Evolutionary conservation across 2,329 filamentous ascomycete genomes (phyloP).

Genomic region (Aspergillus flavus): DNA sequence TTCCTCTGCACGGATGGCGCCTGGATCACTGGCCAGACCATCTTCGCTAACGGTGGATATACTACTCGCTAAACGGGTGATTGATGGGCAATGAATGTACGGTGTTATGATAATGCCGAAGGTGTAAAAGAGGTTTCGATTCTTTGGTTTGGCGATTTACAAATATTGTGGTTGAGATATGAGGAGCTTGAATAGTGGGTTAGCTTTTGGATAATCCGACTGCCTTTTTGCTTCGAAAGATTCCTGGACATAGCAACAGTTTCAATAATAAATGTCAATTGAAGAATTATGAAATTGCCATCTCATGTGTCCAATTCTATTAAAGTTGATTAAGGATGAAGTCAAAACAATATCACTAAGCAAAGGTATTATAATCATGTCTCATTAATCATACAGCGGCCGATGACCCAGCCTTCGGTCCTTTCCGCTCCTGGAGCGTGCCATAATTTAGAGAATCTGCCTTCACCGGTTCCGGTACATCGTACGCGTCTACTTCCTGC

Average conservation of each 20-base stretch:
- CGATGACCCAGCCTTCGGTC: conserved; percentile 18
- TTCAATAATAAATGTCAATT: not conserved
- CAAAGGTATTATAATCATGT: conserved; percentile 1
- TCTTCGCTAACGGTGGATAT: conserved; percentile 54
- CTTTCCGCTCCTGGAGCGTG: conserved; percentile 25
- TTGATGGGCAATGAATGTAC: not conserved
- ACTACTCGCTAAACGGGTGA: conserved; percentile 42
- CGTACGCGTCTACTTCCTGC: conserved; percentile 34
- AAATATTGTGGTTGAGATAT: not conserved
- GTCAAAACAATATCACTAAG: conserved; percentile 7
- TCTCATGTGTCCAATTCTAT: not conserved
- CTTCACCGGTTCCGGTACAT: conserved; percentile 13
- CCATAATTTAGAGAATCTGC: conserved; percentile 10
- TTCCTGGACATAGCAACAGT: not conserved
- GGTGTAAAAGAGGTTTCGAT: not conserved
- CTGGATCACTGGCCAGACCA: conserved; percentile 53
- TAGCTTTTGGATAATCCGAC: not conserved
- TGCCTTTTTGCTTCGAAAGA: not conserved
- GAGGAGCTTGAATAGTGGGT: not conserved
- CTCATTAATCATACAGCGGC: conserved; percentile 14
- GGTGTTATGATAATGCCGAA: not conserved
- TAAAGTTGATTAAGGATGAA: conserved; percentile 4
- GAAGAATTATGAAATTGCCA: not conserved
- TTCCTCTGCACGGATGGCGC: conserved; percentile 49
- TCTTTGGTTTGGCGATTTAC: too few species aligned